phyloP scores from a whole-genome alignment of 371 early-diverging fungal species.

The Chytridiales sp. region DNA sequence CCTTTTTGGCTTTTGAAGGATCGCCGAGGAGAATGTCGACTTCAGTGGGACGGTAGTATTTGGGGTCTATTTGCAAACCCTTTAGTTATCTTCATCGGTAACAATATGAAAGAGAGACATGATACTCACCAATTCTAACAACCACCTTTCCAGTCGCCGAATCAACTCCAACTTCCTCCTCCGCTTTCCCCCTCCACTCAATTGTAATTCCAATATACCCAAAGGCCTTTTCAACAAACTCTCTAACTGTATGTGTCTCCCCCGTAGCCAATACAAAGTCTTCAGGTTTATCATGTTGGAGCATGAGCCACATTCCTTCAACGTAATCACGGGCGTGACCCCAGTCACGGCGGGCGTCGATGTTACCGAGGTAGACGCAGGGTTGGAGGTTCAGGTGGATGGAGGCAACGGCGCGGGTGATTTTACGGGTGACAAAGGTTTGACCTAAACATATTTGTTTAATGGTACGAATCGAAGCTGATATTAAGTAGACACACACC shows the following conservation, averaged over 20 bases:
- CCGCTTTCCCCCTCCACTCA: slow-evolving; percentile 76
- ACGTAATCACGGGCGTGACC: slow-evolving; percentile 86
- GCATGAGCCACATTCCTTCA: slow-evolving; percentile 86
- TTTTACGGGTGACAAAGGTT: slow-evolving; percentile 84
- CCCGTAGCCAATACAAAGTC: slow-evolving; percentile 85
- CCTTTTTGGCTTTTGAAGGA: slow-evolving; percentile 70
- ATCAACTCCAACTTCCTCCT: slow-evolving; percentile 71
- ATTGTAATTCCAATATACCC: slow-evolving; percentile 65
- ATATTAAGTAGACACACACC: too few relatives aligned
- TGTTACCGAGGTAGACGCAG: slow-evolving; percentile 76
- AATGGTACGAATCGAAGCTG: too few relatives aligned
- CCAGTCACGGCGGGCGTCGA: slow-evolving; percentile 87
- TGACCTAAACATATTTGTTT: slow-evolving; percentile 58
- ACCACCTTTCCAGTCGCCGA: slow-evolving; percentile 62
- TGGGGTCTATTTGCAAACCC: slow-evolving; percentile 71
- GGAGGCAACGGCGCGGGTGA: slow-evolving; percentile 77
- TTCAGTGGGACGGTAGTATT: slow-evolving; percentile 85
- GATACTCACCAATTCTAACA: slow-evolving; percentile 24
- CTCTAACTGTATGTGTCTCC: slow-evolving; percentile 81
- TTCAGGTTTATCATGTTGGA: slow-evolving; percentile 75
- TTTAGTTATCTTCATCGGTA: too few relatives aligned
- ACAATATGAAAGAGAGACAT: background rate
- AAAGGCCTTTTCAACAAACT: slow-evolving; percentile 81
- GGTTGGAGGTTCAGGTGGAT: slow-evolving; percentile 70
- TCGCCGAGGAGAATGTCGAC: slow-evolving; percentile 80